phyloP scores from a whole-genome alignment of 2,329 filamentous ascomycete genomes.

The Metarhizium brunneum region DNA sequence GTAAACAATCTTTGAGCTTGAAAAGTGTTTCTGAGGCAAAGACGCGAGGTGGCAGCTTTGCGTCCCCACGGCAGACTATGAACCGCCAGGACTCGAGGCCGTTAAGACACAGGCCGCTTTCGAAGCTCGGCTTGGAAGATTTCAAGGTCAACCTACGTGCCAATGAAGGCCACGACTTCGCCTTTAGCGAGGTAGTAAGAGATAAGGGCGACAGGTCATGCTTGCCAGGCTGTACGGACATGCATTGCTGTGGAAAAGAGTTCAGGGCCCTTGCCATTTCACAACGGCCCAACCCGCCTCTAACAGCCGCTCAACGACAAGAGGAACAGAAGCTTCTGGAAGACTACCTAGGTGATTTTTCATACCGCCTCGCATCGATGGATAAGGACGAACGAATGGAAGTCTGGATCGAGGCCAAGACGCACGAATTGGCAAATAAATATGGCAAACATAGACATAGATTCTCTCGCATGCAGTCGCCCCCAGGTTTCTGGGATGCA shows the following conservation, averaged over 20 bases:
- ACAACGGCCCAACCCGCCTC: conserved; percentile 31
- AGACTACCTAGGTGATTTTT: conserved; percentile 46
- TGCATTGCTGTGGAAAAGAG: conserved; percentile 65
- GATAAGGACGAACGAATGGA: conserved; percentile 50
- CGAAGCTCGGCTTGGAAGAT: conserved; percentile 54
- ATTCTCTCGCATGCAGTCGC: conserved; percentile 61
- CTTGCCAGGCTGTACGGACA: conserved; percentile 64
- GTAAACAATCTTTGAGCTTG: not conserved
- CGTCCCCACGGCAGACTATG: not conserved
- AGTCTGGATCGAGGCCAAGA: conserved; percentile 66
- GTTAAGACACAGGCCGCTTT: conserved; percentile 48
- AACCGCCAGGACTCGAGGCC: conserved; percentile 13
- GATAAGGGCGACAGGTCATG: conserved; percentile 59
- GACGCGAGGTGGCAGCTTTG: not conserved
- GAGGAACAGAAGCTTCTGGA: conserved; percentile 44
- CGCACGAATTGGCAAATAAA: conserved; percentile 61
- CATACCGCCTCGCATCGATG: conserved; percentile 52
- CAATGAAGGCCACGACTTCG: conserved; percentile 63
- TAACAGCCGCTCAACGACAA: conserved; percentile 24
- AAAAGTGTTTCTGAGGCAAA: not conserved
- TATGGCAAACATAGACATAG: conserved; percentile 70
- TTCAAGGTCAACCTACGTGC: conserved; percentile 73
- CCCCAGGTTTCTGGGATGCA: conserved; percentile 82
- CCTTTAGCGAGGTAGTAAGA: conserved; percentile 67
- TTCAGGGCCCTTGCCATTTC: conserved; percentile 58